Evolutionary conservation across 768 basidiomycete genomes (phyloP), one percentile per base, ranked within the genome.

Genomic region (Harrya chromipes): DNA sequence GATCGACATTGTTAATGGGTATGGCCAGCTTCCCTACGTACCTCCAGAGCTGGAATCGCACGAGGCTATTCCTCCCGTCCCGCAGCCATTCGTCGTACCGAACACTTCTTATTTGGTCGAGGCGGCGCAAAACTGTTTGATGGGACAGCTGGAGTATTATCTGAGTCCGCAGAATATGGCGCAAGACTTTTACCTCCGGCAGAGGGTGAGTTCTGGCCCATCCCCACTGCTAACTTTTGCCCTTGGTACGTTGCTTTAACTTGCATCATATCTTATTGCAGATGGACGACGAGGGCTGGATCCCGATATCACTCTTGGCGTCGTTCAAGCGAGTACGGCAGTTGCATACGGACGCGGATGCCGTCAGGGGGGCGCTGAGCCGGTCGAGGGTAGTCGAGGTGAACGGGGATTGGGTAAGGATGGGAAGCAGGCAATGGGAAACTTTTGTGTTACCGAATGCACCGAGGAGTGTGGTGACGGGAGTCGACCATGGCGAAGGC

Each of bases 241-340:
- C 29, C 1, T 31, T 39, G 34, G 13, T 19, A 12, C 31, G 20
- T 21, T 38, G 6, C 13, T 33, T 39, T 58, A 40, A 56, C 40
- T 6, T 24, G 19, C 33, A 20, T 39, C 14, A 4, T 38, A 4
- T 43, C 9, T 42, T 39, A 9, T 50, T 49, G 19, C 59, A 95
- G 93, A 94, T 97, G 94, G 92, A 97, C 65, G 74, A 79, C 4
- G 73, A 79, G 49, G 94, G 94, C 10, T 97, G 90, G 90, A 84
- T 97, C 43, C 79, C 85, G 11, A 86, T 94, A 40, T 58, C 79
- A 13, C 72, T 93, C 44, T 77, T 97, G 49, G 87, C 90, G 1
- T 89, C 90, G 11, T 97, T 97, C 76, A 90, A 89, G 60, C 85
- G 94, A 36, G 80, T 95, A 47, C 79, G 75, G 59, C 75, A 74